Base-by-base conservation (phyloP, 495 filamentous ascomycete species). In the Talaromyces thailandensis region DNA sequence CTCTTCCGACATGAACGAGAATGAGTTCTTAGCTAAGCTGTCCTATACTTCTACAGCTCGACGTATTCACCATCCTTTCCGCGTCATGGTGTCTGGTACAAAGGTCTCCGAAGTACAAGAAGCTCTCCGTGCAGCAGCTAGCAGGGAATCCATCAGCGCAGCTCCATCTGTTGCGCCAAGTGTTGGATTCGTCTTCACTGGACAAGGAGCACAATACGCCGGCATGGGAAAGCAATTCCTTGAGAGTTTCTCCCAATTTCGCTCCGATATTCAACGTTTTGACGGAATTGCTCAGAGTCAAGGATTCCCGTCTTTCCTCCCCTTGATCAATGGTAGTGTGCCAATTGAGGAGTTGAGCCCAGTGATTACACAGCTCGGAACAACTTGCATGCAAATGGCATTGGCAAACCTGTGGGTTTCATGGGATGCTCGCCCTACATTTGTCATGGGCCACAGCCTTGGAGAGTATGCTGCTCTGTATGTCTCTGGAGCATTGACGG, bases 391-490 rank as follows among this genome's bases (percentile, higher is more conserved):
- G 63, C 89, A 96, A 72, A 93, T 96, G 82, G 91, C 92, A 4
- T 78, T 95, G 57, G 86, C 90, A 24, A 85, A 85, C 56, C 82
- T 92, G 61, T 96, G 92, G 92, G 73, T 67, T 23, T 87, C 90
- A 7, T 88, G 91, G 82, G 92, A 90, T 37, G 80, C 95, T 62
- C 83, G 73, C 24, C 92, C 92, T 21, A 78, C 82, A 58, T 88
- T 86, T 43, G 90, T 96, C 2, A 77, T 96, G 37, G 93, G 93
- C 24, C 93, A 97, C 76, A 95, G 91, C 70, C 67, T 86, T 12
- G 92, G 92, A 62, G 92, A 96, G 71, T 96, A 93, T 74, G 91
- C 92, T 53, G 92, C 93, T 16, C 77, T 96, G 2, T 82, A 93
- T 67, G 85, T 87, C 35, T 85, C 92, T 18, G 92, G 91, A 58